Evolutionary conservation across 2,329 filamentous ascomycete genomes (phyloP), one percentile per base, ranked within the genome.

Genomic region (Dothistroma septosporum): DNA sequence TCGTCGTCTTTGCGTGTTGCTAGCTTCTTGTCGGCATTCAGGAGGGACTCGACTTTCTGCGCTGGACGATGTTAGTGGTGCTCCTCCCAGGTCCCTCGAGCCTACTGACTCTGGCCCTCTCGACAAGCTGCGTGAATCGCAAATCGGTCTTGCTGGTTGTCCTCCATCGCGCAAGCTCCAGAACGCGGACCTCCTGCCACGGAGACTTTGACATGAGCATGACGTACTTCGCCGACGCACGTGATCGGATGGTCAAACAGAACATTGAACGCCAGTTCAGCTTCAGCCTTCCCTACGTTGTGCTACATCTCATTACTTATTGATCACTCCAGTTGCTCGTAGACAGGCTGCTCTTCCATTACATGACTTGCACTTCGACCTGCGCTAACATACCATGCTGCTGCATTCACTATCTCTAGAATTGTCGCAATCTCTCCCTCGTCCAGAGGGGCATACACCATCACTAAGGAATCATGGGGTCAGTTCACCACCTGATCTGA

Each of bases 91-190:
- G 21, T 53, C n/a, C 19, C 53, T 24, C 41, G 46, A 53, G 24
- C 50, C 44, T 31, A 67, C 82, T 73, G 82, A 96, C 92, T 83
- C 80, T 86, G 89, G 47, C 92, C 92, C 75, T 96, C 91, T 59
- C 92, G 85, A 63, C 89, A 88, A 47, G 93, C 93, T 66, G 90
- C 90, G 73, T 97, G 93, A 48, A 97, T 87, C 31, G 91, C 89
- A 69, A 87, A 97, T 69, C 88, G 91, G 55, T 86, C 80, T 61
- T 79, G 75, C 53, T 71, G 68, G 52, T 72, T 69, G 53, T 62
- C 41, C 41, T 72, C 64, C 71, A 73, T 73, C 48, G 56, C 61
- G 58, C 46, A 4, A 48, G 21, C 5, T 37, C 35, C 35, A 37
- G 35, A 37, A 37, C 24, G 24, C 24, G 24, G 24, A 28, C 24